Percentiles rank a stretch among this genome's conserved stretches.
Conservation (phyloP, 768 basidiomycete genomes). For the Nidularia pulvinata region DNA sequence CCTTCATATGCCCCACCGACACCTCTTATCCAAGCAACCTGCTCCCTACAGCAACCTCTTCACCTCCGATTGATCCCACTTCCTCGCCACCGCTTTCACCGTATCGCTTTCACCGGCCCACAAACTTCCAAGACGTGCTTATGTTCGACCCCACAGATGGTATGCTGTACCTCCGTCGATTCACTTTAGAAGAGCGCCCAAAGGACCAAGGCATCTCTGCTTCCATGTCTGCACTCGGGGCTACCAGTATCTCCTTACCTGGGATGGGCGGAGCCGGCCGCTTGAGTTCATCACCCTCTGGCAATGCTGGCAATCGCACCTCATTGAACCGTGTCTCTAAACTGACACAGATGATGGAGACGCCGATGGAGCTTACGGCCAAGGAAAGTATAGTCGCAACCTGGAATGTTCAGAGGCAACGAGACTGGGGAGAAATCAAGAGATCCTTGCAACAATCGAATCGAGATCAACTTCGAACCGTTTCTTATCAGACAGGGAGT, state of each 20-base stretch:
- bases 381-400: conserved; percentile 50
- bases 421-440: conserved; percentile 55
- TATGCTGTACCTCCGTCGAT: conserved; percentile 51
- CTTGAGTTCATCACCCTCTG: conserved; percentile 27
- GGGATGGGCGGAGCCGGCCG: conserved; percentile 43
- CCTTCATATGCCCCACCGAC: conserved; percentile 44
- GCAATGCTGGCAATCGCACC: conserved; percentile 5
- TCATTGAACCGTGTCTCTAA: not conserved
- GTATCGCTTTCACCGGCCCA: conserved; percentile 26
- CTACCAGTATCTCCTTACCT: conserved; percentile 64
- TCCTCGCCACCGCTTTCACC: conserved; percentile 20
- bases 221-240: conserved; percentile 27
- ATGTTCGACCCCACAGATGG: conserved; percentile 65
- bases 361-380: conserved; percentile 29
- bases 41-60: conserved; percentile 17
- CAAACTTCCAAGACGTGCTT: conserved; percentile 64
- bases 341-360: conserved; percentile 9
- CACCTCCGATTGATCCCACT: conserved; percentile 5
- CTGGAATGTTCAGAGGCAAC: conserved; percentile 58
- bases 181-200: conserved; percentile 40
- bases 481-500: no score
- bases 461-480: conserved; percentile 1
- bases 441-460: conserved; percentile 14
- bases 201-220: conserved; percentile 22
- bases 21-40: conserved; percentile 34